Base-by-base conservation (phyloP, 2,329 filamentous ascomycete species). In the Nigrospora sphaerica region DNA sequence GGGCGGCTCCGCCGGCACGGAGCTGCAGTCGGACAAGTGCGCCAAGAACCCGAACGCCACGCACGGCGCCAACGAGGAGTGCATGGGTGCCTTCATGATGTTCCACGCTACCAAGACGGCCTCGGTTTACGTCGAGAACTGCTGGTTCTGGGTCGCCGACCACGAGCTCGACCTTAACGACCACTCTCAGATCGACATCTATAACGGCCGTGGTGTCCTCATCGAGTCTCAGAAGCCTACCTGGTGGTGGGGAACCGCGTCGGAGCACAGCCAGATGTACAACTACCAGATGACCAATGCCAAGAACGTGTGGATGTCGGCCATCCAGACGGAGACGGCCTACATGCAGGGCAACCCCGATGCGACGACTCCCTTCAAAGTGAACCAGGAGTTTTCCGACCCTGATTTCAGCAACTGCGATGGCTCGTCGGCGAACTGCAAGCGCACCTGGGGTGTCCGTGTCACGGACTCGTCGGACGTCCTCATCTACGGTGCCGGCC, bases 261-360 rank as follows among this genome's bases (percentile, higher is more conserved):
- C 78, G 17, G 81, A 85, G 68, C 81, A 85, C 67, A 79, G 62
- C 48, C 76, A 82, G 37, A 68, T 84, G 19, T 89, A 87, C 71
- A 92, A 96, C 72, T 95, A 95, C 72, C 86, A 95, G 66, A 71
- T 96, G 58, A 71, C 77, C 60, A 83, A 84, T 51, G 88, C 90
- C 2, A 75, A 81, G 59, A 85, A 91, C 60, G 75, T 95, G 52
- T 95, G 86, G 71, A 84, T 95, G 77, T 83, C 80, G 12, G 70
- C 88, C 43, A 88, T 95, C 57, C 91, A 96, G 70, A 88, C 87
- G 4, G 92, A 96, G 70, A 95, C 90, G 6, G 86, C 90, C 32
- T 90, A 88, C 73, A 89, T 85, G 75, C 88, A 95, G 69, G 79
- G 85, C 62, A 91, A 92, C 70, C 88, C 90, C 5, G 77, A 85